A percentile compares a stretch with the other conserved stretches of the same genome.
Evolutionary conservation across 768 basidiomycete genomes (phyloP).

Genomic region (Mycena maculata): DNA sequence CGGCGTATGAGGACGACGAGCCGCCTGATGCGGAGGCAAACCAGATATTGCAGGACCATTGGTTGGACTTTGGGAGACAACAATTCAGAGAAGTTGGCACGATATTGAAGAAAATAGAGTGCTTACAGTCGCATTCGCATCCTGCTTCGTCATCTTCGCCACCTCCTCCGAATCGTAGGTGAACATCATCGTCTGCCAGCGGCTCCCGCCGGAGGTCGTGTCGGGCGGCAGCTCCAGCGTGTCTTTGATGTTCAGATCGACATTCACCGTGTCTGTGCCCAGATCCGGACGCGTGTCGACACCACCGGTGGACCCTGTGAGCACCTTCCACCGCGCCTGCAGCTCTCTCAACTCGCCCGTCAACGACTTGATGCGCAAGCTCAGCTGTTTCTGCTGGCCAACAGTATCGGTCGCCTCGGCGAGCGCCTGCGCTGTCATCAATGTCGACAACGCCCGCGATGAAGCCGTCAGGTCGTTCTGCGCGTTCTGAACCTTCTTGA

Average conservation of each 20-base stretch:
- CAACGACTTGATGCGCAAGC: constrained; percentile 31
- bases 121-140: neutral
- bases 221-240: constrained; percentile 27
- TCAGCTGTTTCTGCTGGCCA: constrained; percentile 33
- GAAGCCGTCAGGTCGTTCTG: constrained; percentile 27
- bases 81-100: neutral
- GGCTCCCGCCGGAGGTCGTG: constrained; percentile 37
- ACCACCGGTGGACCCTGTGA: constrained; percentile 30
- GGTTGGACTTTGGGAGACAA: neutral
- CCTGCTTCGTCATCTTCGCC: too few species aligned
- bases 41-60: constrained; percentile 26
- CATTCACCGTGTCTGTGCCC: neutral
- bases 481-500: constrained; percentile 5
- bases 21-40: constrained; percentile 17
- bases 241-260: too few species aligned
- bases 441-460: constrained; percentile 34
- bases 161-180: too few species aligned
- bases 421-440: constrained; percentile 33
- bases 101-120: neutral
- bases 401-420: constrained; percentile 37
- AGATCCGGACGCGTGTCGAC: neutral
- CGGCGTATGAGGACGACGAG: neutral
- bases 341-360: constrained; percentile 35
- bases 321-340: constrained; percentile 30
- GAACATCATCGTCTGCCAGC: constrained; percentile 39